A percentile compares a stretch with the other conserved stretches of the same genome.
Evolutionary conservation across 2,329 filamentous ascomycete genomes (phyloP).

Genomic region (Aspergillus fijiensis): DNA sequence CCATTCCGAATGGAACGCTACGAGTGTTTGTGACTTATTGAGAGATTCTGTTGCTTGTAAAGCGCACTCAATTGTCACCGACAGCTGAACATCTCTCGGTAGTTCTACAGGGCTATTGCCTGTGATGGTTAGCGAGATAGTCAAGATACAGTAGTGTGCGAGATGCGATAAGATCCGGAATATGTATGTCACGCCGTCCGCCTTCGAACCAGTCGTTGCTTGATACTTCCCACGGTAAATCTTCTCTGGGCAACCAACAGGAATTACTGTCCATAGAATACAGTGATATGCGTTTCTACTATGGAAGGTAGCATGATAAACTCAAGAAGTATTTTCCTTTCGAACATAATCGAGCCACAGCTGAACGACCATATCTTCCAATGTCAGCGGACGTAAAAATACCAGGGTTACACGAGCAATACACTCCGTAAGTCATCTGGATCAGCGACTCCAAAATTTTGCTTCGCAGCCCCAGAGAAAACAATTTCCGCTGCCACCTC

Average conservation of each 20-base stretch:
- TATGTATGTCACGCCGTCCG: not conserved
- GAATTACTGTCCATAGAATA: too few species aligned
- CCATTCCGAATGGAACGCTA: constrained; percentile 7
- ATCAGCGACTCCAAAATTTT: constrained; percentile 10
- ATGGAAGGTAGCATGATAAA: too few species aligned
- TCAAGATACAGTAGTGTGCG: not conserved
- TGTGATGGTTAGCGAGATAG: not conserved
- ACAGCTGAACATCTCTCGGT: not conserved
- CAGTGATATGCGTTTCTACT: not conserved
- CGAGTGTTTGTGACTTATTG: not conserved
- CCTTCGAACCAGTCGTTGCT: not conserved
- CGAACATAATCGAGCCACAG: too few species aligned
- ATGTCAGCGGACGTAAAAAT: constrained; percentile 2
- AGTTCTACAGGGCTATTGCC: not conserved
- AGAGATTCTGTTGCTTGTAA: not conserved
- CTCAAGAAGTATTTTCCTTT: too few species aligned
- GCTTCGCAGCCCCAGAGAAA: not conserved
- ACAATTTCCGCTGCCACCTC: not conserved
- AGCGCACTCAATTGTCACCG: not conserved
- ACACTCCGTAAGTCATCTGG: not conserved
- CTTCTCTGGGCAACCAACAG: not conserved
- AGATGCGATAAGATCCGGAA: not conserved
- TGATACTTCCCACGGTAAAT: not conserved
- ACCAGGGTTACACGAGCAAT: constrained; percentile 12
- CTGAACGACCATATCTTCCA: too few species aligned